Conservation (phyloP, 208 protist genomes). For the Leishmania gerbilli region DNA sequence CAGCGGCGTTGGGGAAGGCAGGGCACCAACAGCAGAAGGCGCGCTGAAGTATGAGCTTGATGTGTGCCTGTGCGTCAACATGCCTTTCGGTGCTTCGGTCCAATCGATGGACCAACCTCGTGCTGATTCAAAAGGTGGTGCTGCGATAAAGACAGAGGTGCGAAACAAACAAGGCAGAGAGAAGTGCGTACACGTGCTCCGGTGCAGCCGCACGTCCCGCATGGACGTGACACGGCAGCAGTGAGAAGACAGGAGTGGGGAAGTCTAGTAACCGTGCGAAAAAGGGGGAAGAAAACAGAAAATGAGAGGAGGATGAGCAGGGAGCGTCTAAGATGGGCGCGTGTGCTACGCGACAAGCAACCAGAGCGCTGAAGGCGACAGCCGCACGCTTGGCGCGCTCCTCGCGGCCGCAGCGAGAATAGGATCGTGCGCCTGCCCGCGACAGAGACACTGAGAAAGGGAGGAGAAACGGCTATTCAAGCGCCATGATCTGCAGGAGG, state of each 20-base stretch:
- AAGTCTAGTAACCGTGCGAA: not conserved
- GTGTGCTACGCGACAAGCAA: not conserved
- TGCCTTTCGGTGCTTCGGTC: not conserved
- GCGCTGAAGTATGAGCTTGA: not conserved
- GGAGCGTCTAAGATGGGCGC: not conserved
- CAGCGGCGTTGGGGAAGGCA: not conserved
- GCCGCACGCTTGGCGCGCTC: not conserved
- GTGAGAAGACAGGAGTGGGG: not conserved
- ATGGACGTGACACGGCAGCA: not conserved
- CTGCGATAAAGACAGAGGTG: not conserved
- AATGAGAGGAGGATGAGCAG: not conserved
- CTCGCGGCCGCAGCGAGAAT: not conserved
- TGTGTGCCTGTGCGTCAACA: too few relatives aligned
- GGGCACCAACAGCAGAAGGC: not conserved
- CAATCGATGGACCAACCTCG: not conserved
- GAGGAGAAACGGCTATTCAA: not conserved
- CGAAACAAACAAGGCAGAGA: not conserved
- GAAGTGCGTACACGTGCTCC: not conserved
- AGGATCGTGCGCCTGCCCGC: not conserved
- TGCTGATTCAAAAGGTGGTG: not conserved
- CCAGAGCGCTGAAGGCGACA: not conserved
- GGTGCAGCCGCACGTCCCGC: not conserved
- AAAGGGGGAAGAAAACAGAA: not conserved
- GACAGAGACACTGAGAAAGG: not conserved
- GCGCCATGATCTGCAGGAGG: constrained; percentile 18